Percentiles rank a stretch among this genome's conserved stretches.
Conservation (phyloP, 208 protist genomes). For the Leishmania lainsoni region DNA sequence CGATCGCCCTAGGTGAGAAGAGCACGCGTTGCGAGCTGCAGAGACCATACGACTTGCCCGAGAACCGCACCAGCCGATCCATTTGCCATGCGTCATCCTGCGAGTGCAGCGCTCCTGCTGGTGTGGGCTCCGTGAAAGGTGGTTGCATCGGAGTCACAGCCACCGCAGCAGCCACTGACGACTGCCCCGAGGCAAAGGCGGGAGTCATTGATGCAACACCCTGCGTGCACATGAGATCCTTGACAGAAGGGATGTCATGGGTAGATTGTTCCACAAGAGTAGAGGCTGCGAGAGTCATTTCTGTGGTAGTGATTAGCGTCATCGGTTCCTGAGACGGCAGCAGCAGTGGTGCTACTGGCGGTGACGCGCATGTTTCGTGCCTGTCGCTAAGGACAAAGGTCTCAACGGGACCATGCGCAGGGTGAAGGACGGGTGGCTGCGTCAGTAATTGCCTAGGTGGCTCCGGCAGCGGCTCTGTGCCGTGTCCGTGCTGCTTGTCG, state of each 20-base stretch:
- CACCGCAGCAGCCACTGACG: not conserved
- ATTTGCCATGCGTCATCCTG: not conserved
- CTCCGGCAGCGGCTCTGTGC: not conserved
- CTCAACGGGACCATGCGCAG: not conserved
- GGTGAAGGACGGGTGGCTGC: not conserved
- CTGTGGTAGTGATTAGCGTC: not conserved
- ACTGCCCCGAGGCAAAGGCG: not conserved
- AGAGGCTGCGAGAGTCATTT: no score
- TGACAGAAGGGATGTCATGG: not conserved
- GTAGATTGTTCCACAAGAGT: not conserved
- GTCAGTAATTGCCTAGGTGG: not conserved
- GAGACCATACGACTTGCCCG: not conserved
- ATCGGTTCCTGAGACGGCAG: not conserved
- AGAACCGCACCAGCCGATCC: not conserved
- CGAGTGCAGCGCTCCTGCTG: not conserved
- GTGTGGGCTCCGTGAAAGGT: not conserved
- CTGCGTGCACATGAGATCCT: not conserved
- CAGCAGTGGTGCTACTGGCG: not conserved
- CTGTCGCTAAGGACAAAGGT: not conserved
- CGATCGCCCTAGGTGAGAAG: slow-evolving; percentile 4
- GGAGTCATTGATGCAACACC: not conserved
- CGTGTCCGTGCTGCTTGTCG: not conserved
- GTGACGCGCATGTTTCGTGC: not conserved
- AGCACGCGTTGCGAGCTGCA: not conserved
- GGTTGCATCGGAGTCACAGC: not conserved